Base-by-base conservation (phyloP, 1,284 basidiomycete species). In the Coniferiporia weirii region DNA sequence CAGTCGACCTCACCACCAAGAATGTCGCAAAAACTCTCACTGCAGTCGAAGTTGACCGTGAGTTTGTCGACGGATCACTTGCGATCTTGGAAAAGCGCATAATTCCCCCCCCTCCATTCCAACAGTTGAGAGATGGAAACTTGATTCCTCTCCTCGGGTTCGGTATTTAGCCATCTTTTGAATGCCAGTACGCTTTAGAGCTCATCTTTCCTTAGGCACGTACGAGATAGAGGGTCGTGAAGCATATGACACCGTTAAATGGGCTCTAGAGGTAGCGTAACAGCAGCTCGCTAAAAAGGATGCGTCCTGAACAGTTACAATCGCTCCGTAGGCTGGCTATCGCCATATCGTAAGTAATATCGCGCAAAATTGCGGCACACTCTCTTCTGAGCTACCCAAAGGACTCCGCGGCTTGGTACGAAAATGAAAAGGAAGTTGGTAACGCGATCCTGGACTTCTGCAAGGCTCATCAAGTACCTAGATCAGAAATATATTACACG, bases 381-480 rank as follows among this genome's bases (percentile, higher is more conserved):
- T 32, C 48, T 59, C 63, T 61, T 63, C 57, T 60, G 57, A 48
- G 60, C 34, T 35, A 51, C 4, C 13, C 22, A 35, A 61, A 82
- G 80, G 82, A 83, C 68, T 80, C 79, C 27, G 79, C 80, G 43
- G 76, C 73, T 60, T 86, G 85, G 86, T 89, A 88, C 67, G 79
- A 84, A 66, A 89, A 89, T 69, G 87, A 90, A 68, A 73, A 70
- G 45, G 79, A 83, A 62, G 82, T 80, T 59, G 85, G 86, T 7
- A 69, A 73, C 43, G 86, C 84, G 15, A 81, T 89, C 66, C 72
- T 72, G 52, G 79, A 83, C 64, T 88, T 81, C 68, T 78, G 81
- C 68, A 68, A 71, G 52, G 70, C 69, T 46, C 70, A 76, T 15
- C 68, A 70, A 51, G 75, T 77, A 9, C 76, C 79, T 47, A 82